Evolutionary conservation across 768 basidiomycete genomes (phyloP).

Genomic region (Lactarius tabidus): DNA sequence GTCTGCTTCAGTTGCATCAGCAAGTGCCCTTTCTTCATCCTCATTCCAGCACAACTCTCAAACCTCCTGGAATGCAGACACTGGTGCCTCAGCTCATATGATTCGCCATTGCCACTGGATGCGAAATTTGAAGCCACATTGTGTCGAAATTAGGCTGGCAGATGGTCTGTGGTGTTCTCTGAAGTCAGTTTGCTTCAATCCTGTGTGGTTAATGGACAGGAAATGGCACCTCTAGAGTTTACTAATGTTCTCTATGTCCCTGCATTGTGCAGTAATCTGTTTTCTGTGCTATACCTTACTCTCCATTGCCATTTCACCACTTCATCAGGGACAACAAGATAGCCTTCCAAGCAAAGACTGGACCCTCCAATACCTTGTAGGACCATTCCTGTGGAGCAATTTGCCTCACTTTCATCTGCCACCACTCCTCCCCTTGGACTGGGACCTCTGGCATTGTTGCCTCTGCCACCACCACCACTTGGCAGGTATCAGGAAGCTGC

Average conservation of each 20-base stretch:
- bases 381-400: not conserved
- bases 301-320: no score
- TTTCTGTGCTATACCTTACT: no score
- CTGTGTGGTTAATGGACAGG: not conserved
- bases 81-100: no score
- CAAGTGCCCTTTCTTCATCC: not conserved
- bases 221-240: not conserved
- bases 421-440: not conserved
- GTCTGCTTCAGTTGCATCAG: not conserved
- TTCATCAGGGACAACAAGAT: not conserved
- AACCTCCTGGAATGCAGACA: no score
- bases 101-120: no score
- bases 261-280: no score
- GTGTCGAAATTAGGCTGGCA: no score
- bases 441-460: not conserved
- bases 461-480: not conserved
- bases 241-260: conserved; percentile 8
- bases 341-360: not conserved
- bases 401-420: not conserved
- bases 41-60: no score
- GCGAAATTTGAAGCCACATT: no score
- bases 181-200: not conserved
- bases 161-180: not conserved
- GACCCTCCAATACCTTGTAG: not conserved
- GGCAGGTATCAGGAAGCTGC: not conserved